A percentile compares a stretch with the other conserved stretches of the same genome.
Conservation (phyloP, 805 yeast genomes). For the Yamadazyma phyllophila region DNA sequence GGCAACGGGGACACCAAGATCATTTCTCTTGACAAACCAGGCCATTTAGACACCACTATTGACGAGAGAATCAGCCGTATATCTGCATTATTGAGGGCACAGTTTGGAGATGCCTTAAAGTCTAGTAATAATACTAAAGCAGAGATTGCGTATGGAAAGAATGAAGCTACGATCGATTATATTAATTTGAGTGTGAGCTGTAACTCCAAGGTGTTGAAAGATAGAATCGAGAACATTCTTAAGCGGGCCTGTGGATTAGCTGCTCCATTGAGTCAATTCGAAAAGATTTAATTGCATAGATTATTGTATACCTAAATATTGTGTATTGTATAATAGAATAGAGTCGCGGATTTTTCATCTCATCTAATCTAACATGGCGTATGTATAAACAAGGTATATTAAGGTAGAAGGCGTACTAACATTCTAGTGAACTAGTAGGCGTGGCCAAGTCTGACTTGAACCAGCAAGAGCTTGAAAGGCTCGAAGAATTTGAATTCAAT, state of each 20-base stretch:
- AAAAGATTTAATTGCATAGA: constrained; percentile 13
- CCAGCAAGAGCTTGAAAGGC: constrained; percentile 70
- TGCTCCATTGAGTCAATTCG: constrained; percentile 68
- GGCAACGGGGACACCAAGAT: constrained; percentile 6
- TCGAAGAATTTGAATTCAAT: constrained; percentile 86
- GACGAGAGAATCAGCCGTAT: constrained; percentile 47
- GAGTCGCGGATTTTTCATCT: neutral
- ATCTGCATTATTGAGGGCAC: constrained; percentile 65
- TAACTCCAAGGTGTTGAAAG: constrained; percentile 69
- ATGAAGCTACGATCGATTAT: constrained; percentile 68
- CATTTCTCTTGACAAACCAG: constrained; percentile 15
- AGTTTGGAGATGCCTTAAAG: constrained; percentile 77
- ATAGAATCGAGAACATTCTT: constrained; percentile 78
- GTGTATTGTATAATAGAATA: constrained; percentile 2
- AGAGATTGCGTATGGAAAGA: constrained; percentile 67
- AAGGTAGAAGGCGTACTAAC: constrained; percentile 15
- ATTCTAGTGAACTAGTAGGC: constrained; percentile 58
- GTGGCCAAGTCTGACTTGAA: constrained; percentile 79
- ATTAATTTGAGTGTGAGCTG: constrained; percentile 65
- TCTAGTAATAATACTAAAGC: constrained; percentile 49
- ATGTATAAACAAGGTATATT: constrained; percentile 20
- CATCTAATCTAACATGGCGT: constrained; percentile 11
- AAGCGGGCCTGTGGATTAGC: constrained; percentile 76
- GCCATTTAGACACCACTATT: constrained; percentile 28
- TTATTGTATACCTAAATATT: neutral